A percentile compares a stretch with the other conserved stretches of the same genome.
Conservation (phyloP, 768 basidiomycete species). For the Nidularia pulvinata region DNA sequence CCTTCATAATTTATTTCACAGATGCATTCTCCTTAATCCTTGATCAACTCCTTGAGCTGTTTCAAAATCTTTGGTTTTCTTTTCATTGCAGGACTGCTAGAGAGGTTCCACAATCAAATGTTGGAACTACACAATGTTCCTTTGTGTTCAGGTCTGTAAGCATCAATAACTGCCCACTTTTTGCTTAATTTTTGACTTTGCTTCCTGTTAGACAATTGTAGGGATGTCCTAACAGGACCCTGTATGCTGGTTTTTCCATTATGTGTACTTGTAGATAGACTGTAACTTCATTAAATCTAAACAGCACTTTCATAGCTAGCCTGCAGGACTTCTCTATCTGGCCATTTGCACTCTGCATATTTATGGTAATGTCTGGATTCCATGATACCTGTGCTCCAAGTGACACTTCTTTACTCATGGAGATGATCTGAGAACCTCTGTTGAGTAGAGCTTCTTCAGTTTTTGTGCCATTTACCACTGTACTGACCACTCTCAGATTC, state of each 20-base stretch:
- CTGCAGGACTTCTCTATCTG: constrained; percentile 15
- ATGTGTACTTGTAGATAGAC: constrained; percentile 24
- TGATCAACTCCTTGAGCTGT: not conserved
- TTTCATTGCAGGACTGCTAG: not conserved
- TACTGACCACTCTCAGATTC: constrained; percentile 2
- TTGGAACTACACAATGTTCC: constrained; percentile 3
- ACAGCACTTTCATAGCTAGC: constrained; percentile 20
- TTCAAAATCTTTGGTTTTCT: not conserved
- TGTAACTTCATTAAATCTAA: constrained; percentile 13
- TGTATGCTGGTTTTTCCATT: constrained; percentile 17
- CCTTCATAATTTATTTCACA: not conserved
- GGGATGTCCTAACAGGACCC: constrained; percentile 22
- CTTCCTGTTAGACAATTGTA: constrained; percentile 21
- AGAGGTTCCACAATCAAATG: not conserved
- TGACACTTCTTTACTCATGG: constrained; percentile 13
- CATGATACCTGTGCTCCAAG: constrained; percentile 5
- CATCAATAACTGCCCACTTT: constrained; percentile 15
- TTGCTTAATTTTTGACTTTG: constrained; percentile 8
- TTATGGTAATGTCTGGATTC: constrained; percentile 14
- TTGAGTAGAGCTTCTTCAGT: constrained; percentile 17
- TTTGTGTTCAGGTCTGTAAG: constrained; percentile 20
- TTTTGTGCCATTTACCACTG: constrained; percentile 8
- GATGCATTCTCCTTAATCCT: not conserved
- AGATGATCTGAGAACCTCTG: constrained; percentile 22
- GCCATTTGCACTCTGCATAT: constrained; percentile 23